Conservation (phyloP, 1,284 basidiomycete genomes). For the Marasmius fiardii region DNA sequence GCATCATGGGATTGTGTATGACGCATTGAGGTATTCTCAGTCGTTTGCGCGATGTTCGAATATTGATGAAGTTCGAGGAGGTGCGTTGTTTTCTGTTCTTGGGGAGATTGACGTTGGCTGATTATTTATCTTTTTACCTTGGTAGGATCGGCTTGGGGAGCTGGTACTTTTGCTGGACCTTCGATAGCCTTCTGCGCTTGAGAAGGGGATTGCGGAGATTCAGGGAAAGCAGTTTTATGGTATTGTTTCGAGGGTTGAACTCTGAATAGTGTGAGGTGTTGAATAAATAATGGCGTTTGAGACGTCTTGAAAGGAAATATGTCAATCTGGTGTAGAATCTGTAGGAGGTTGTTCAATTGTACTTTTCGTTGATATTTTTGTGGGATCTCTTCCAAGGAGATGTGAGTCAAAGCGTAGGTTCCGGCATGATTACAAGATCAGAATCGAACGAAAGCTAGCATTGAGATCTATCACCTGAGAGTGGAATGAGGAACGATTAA, state of each 20-base stretch:
- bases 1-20: constrained; percentile 80
- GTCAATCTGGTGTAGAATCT: too few relatives aligned
- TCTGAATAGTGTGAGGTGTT: too few relatives aligned
- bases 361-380: too few relatives aligned
- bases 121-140: neutral
- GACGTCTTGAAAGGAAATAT: too few relatives aligned
- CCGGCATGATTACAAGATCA: too few relatives aligned
- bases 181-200: constrained; percentile 58
- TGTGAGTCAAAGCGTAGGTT: too few relatives aligned
- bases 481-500: too few relatives aligned
- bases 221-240: constrained; percentile 66
- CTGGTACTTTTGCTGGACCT: constrained; percentile 62
- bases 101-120: neutral
- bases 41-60: constrained; percentile 56
- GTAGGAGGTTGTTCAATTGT: too few relatives aligned
- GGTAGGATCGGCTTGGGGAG: constrained; percentile 74
- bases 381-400: too few relatives aligned
- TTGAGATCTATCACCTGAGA: too few relatives aligned
- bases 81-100: constrained; percentile 32
- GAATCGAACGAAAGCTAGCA: too few relatives aligned
- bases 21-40: constrained; percentile 75
- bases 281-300: too few relatives aligned
- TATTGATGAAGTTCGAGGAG: constrained; percentile 67
- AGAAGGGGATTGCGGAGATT: constrained; percentile 60
- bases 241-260: constrained; percentile 38